phyloP scores from a whole-genome alignment of 352 stramenopile genomes.

The Pythium rishiriense region DNA sequence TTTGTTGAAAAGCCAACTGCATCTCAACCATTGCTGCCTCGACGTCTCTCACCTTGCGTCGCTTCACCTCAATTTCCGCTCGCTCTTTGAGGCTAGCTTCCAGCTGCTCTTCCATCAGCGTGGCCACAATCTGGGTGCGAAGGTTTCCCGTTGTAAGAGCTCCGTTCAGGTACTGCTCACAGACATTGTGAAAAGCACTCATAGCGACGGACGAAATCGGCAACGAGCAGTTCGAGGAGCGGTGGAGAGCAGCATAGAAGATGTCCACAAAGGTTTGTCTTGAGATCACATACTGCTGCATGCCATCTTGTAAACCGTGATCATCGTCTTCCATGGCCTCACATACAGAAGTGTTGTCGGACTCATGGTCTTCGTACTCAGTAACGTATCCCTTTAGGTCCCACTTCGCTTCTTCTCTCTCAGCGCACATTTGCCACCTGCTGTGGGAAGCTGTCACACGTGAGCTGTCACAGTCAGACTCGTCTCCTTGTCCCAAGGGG shows the following conservation, averaged over 20 bases:
- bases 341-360: slow-evolving; percentile 37
- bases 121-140: slow-evolving; percentile 48
- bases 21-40: slow-evolving; percentile 57
- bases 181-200: slow-evolving; percentile 74
- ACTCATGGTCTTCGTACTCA: slow-evolving; percentile 17
- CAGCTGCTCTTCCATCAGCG: slow-evolving; percentile 52
- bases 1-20: slow-evolving; percentile 56
- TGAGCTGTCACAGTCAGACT: slow-evolving; percentile 65
- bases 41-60: slow-evolving; percentile 61
- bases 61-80: slow-evolving; percentile 44
- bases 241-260: slow-evolving; percentile 29
- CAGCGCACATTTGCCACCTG: slow-evolving; percentile 19
- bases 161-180: slow-evolving; percentile 68
- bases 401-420: slow-evolving; percentile 58
- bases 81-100: slow-evolving; percentile 36
- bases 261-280: slow-evolving; percentile 57
- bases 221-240: slow-evolving; percentile 36
- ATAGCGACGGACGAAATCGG: slow-evolving; percentile 68
- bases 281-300: slow-evolving; percentile 68
- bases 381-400: slow-evolving; percentile 1
- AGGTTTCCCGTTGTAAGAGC: slow-evolving; percentile 60
- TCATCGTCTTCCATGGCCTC: slow-evolving; percentile 21
- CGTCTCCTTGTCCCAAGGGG: slow-evolving; percentile 65
- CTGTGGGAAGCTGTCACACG: slow-evolving; percentile 31
- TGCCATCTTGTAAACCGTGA: slow-evolving; percentile 21